Evolutionary conservation across 2,329 filamentous ascomycete species (phyloP), one percentile per base, ranked within the genome.

Genomic region (Passalora sequoiae): DNA sequence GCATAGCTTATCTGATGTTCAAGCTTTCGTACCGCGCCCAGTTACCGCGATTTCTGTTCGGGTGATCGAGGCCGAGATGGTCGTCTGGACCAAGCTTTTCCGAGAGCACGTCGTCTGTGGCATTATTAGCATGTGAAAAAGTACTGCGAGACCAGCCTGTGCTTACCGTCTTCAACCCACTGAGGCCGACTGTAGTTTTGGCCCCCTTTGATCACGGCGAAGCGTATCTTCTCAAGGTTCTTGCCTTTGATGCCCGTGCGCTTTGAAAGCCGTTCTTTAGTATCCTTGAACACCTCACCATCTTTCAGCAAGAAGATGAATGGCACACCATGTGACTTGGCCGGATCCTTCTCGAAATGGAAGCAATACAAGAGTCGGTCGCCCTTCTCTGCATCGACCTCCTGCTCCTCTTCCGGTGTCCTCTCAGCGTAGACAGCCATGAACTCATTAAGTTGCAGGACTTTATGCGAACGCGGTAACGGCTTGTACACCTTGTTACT

Each of bases 201-300:
- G 56, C 63, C 85, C 13, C 60, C 58, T 75, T 64, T 81, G 24
- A 96, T 77, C 22, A 94, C 68, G 5, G 89, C 86, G 71, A 98
- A 96, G 67, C 94, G 96, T 67, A 98, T 92, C 74, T 97, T 97
- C 67, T 98, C 91, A 56, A 98, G 89, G 54, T 88, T 88, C 74
- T 98, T 98, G 66, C 92, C 94, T 68, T 96, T 96, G 69, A 98
- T 83, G 19, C 89, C 89, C 1, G 87, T 95, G 46, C 91, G 78
- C 66, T 89, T 91, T 56, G 92, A 89, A 3, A 98, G 73, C n/a
- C 92, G 81, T 69, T 94, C 88, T 71, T 91, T 96, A 31, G 89
- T 96, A 24, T 97, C 87, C 46, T 80, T 81, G 68, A 98, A 97
- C 28, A 76, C 74, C 65, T 98, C 92, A 41, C 81, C 86, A 80